phyloP scores from a whole-genome alignment of 2,329 filamentous ascomycete species.

The Calonectria multiphialidica region DNA sequence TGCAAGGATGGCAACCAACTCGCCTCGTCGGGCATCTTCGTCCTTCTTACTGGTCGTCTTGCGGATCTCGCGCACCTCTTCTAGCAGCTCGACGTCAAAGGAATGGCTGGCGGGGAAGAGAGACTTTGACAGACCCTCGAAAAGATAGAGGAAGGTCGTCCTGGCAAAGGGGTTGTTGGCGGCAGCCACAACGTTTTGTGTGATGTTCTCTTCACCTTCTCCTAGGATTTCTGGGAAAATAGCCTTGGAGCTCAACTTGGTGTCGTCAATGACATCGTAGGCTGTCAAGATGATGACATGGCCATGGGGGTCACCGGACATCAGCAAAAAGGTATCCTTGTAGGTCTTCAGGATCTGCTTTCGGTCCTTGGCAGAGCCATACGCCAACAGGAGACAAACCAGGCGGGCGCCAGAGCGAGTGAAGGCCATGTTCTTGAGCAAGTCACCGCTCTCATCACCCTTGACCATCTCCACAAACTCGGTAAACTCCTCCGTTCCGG shows the following conservation, averaged over 20 bases:
- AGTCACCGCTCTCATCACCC: conserved; percentile 89
- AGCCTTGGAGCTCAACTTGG: conserved; percentile 85
- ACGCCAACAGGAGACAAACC: conserved; percentile 83
- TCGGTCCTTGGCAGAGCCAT: conserved; percentile 91
- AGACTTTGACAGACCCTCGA: conserved; percentile 74
- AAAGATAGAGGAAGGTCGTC: conserved; percentile 82
- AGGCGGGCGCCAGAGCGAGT: conserved; percentile 89
- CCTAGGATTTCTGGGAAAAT: conserved; percentile 90
- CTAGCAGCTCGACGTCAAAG: conserved; percentile 77
- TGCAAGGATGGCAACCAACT: conserved; percentile 81
- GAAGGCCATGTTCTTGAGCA: conserved; percentile 96
- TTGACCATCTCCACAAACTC: conserved; percentile 93
- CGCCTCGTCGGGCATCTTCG: conserved; percentile 77
- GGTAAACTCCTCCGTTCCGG: conserved; percentile 82
- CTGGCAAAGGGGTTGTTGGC: conserved; percentile 76
- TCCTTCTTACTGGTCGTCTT: conserved; percentile 94
- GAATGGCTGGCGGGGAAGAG: conserved; percentile 73
- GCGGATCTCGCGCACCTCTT: conserved; percentile 83
- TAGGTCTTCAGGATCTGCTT: conserved; percentile 89
- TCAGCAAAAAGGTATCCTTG: conserved; percentile 88
- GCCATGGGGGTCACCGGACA: conserved; percentile 84
- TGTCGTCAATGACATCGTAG: conserved; percentile 95
- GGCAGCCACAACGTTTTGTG: conserved; percentile 73
- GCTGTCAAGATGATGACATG: conserved; percentile 87
- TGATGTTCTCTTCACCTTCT: conserved; percentile 72